Percentiles rank a stretch among this genome's conserved stretches.
These are phyloP conservation scores for Vitis amurensis DNA, from an alignment of 164 flowering plant genomes.

Conservation along the genomic window DNA sequence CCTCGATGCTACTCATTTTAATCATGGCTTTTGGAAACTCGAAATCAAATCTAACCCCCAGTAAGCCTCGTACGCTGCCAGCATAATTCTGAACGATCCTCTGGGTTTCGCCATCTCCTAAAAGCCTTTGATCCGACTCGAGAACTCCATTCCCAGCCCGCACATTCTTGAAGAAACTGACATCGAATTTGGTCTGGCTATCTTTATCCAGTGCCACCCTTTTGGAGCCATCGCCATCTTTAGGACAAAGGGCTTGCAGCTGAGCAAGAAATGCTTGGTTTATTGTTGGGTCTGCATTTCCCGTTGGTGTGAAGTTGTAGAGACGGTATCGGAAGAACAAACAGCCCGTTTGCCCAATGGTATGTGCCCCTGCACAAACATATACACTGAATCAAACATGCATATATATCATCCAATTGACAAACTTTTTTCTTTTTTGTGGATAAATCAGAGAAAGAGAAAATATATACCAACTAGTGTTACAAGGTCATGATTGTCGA, in stretches of 20 bases:
- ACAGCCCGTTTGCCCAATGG: slow-evolving; percentile 74
- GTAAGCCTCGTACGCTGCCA: slow-evolving; percentile 55
- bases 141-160: slow-evolving; percentile 60
- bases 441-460: not conserved
- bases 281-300: slow-evolving; percentile 67
- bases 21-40: slow-evolving; percentile 69
- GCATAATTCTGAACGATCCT: slow-evolving; percentile 48
- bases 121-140: slow-evolving; percentile 78
- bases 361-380: slow-evolving; percentile 62
- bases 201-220: slow-evolving; percentile 59
- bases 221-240: slow-evolving; percentile 49
- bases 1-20: slow-evolving; percentile 69
- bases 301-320: slow-evolving; percentile 68
- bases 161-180: slow-evolving; percentile 61
- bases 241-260: slow-evolving; percentile 48
- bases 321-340: slow-evolving; percentile 59
- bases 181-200: slow-evolving; percentile 53
- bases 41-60: slow-evolving; percentile 53
- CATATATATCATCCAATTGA: too few species aligned
- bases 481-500: slow-evolving; percentile 66
- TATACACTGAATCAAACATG: too few species aligned
- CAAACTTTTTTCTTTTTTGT: not conserved
- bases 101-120: slow-evolving; percentile 48
- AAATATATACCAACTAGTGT: slow-evolving; percentile 61
- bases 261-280: slow-evolving; percentile 37